Percentiles rank a stretch among this genome's conserved stretches.
Conservation (phyloP, 31 red algal species). For the Asparagopsis taxiformis region DNA sequence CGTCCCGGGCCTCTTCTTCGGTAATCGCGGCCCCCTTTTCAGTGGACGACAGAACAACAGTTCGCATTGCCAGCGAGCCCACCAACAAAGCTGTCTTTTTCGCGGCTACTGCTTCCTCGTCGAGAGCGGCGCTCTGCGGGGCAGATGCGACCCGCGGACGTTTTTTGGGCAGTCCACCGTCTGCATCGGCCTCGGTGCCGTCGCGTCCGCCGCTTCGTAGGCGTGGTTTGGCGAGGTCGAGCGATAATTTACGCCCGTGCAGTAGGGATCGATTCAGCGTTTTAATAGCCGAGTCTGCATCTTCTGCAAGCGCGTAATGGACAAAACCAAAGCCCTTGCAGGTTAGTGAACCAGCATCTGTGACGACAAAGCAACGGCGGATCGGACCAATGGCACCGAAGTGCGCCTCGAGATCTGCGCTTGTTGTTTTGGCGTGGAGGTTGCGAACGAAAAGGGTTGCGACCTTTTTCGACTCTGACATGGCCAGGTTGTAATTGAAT, state of each 20-base stretch:
- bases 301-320: constrained; percentile 51
- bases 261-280: constrained; percentile 41
- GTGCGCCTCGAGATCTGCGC: constrained; percentile 38
- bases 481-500: background rate
- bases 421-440: constrained; percentile 30
- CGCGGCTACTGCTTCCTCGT: constrained; percentile 5
- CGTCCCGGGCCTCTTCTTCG: constrained; percentile 18
- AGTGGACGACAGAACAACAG: constrained; percentile 25
- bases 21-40: background rate
- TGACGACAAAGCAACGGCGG: constrained; percentile 38
- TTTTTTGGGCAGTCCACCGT: no score
- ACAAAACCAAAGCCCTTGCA: constrained; percentile 67
- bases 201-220: background rate
- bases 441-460: constrained; percentile 64
- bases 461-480: constrained; percentile 1
- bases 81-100: background rate
- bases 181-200: background rate
- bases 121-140: no score
- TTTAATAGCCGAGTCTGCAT: constrained; percentile 40
- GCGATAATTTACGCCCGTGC: constrained; percentile 51
- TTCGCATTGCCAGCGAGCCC: constrained; percentile 50
- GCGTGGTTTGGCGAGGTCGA: constrained; percentile 22
- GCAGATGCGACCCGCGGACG: no score
- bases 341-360: constrained; percentile 6
- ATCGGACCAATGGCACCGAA: constrained; percentile 55